Evolutionary conservation across 805 yeast species (phyloP).

Genomic region (Saccharomyces kudriavzevii): DNA sequence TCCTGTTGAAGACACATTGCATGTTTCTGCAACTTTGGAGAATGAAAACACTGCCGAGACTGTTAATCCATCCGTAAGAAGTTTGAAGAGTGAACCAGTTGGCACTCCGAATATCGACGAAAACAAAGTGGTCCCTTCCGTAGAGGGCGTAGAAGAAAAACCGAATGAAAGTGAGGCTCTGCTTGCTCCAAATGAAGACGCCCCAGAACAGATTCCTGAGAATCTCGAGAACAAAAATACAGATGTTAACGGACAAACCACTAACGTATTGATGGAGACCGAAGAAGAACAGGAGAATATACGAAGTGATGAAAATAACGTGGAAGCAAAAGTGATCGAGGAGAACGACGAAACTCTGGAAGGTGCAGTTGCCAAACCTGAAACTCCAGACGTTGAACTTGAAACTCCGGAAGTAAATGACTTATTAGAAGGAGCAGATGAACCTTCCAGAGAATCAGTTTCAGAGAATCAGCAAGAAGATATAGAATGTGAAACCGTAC

Average conservation of each 20-base stretch:
- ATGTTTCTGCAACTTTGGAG: background rate
- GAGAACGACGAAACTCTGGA: conserved; percentile 1
- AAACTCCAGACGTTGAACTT: background rate
- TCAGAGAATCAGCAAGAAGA: background rate
- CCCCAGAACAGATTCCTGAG: conserved; percentile 2
- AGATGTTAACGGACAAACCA: conserved; percentile 6
- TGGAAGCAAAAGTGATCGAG: background rate
- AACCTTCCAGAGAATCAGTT: background rate
- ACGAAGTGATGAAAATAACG: background rate
- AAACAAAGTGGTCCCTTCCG: background rate
- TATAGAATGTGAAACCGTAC: background rate
- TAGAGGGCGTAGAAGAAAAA: background rate
- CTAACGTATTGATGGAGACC: conserved; percentile 3
- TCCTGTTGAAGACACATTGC: background rate
- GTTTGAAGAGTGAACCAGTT: background rate
- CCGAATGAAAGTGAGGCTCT: background rate
- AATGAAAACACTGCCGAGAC: background rate
- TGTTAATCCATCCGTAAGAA: background rate
- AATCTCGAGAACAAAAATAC: conserved; percentile 4
- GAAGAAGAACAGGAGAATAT: conserved; percentile 19
- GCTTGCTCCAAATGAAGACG: conserved; percentile 2
- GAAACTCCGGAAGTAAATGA: conserved; percentile 2
- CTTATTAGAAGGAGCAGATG: background rate
- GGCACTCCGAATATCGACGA: background rate
- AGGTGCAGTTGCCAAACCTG: background rate